Conservation (phyloP, 306 rosid species). For the Quercus parvula region DNA sequence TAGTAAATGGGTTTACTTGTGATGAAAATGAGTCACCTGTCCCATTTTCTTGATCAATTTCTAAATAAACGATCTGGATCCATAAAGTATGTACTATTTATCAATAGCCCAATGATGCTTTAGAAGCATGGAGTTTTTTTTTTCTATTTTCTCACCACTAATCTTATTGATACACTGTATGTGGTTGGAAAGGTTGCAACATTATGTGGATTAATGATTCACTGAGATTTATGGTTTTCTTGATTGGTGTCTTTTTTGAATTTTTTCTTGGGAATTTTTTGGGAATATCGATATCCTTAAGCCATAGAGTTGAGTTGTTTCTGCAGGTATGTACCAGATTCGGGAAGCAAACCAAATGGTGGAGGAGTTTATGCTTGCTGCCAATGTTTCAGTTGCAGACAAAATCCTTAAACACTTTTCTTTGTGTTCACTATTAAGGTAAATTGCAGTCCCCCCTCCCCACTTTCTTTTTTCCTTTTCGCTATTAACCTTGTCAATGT, state of each 20-base stretch:
- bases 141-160: background rate
- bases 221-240: background rate
- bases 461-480: constrained; percentile 1
- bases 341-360: constrained; percentile 99
- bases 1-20: background rate
- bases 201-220: background rate
- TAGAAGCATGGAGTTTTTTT: background rate
- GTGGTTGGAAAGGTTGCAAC: background rate
- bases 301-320: constrained; percentile 22
- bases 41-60: constrained; percentile 12
- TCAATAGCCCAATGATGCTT: constrained; percentile 1
- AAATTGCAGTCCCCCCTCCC: constrained; percentile 15
- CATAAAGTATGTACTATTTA: background rate
- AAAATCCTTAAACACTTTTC: constrained; percentile 81
- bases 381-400: constrained; percentile 89
- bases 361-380: constrained; percentile 99
- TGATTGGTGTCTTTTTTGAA: background rate
- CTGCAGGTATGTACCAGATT: constrained; percentile 93
- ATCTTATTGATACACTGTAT: background rate
- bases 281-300: background rate
- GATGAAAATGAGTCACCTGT: background rate
- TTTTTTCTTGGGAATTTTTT: background rate
- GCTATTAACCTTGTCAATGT: background rate
- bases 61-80: background rate
- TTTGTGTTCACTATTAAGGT: constrained; percentile 78